Percentiles rank a stretch among this genome's conserved stretches.
Evolutionary conservation across 257 asterid species (phyloP).

Genomic region (Leptodermis oblonga): DNA sequence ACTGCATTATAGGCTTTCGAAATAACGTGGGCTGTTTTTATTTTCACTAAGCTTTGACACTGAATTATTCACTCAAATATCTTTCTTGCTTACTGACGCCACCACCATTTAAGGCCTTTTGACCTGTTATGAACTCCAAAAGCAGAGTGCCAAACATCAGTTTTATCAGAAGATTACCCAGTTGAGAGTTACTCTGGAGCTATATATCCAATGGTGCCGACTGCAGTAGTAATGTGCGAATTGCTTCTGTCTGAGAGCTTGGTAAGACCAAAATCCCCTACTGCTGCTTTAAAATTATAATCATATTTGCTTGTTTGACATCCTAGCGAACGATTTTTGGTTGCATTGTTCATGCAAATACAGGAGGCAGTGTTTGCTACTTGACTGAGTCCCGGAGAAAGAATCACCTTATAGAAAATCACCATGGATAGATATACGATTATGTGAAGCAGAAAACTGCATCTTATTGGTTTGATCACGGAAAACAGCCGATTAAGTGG

Average conservation of each 20-base stretch:
- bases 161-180: slow-evolving; percentile 92
- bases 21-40: too few relatives aligned
- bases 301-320: slow-evolving; percentile 92
- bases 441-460: too few relatives aligned
- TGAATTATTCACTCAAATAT: too few relatives aligned
- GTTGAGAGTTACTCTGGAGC: slow-evolving; percentile 96
- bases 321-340: slow-evolving; percentile 84
- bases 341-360: slow-evolving; percentile 88
- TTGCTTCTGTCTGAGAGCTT: slow-evolving; percentile 83
- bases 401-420: too few relatives aligned
- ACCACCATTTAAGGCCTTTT: slow-evolving; percentile 65
- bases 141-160: slow-evolving; percentile 90
- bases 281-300: slow-evolving; percentile 82
- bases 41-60: too few relatives aligned
- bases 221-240: slow-evolving; percentile 94
- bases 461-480: too few relatives aligned
- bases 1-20: too few relatives aligned
- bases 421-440: too few relatives aligned
- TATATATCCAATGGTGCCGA: slow-evolving; percentile 87
- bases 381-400: too few relatives aligned
- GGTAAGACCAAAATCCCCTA: slow-evolving; percentile 94
- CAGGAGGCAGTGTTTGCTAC: too few relatives aligned
- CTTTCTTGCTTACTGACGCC: too few relatives aligned
- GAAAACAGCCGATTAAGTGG: too few relatives aligned
- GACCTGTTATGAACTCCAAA: slow-evolving; percentile 81